phyloP scores from a whole-genome alignment of 371 early-diverging fungal genomes.

The Mortierella polycephala region DNA sequence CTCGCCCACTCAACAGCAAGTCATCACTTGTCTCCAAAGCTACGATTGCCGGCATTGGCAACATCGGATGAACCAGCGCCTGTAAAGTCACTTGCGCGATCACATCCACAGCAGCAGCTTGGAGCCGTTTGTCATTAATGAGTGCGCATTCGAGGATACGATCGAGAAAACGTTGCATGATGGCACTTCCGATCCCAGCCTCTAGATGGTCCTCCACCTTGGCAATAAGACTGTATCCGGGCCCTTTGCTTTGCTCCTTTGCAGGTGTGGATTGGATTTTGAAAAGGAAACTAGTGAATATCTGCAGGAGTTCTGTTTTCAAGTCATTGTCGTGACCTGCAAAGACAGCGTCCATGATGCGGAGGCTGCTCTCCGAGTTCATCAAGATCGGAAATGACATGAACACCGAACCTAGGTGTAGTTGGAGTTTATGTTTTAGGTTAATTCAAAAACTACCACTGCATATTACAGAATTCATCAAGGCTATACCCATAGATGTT shows the following conservation, averaged over 20 bases:
- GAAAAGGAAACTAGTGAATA: conserved; percentile 76
- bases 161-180: conserved; percentile 87
- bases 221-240: conserved; percentile 19
- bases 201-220: conserved; percentile 38
- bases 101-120: conserved; percentile 80
- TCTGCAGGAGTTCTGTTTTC: conserved; percentile 74
- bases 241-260: neutral
- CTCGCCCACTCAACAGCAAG: conserved; percentile 69
- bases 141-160: conserved; percentile 79
- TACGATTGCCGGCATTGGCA: conserved; percentile 86
- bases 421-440: neutral
- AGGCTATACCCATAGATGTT: neutral
- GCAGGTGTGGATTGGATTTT: conserved; percentile 69
- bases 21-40: conserved; percentile 85
- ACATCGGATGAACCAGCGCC: conserved; percentile 89
- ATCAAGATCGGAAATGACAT: conserved; percentile 77
- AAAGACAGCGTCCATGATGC: conserved; percentile 78
- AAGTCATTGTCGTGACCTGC: conserved; percentile 57
- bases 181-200: conserved; percentile 71
- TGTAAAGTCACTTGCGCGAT: conserved; percentile 80
- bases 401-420: conserved; percentile 73
- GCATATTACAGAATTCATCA: no score
- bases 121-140: conserved; percentile 56
- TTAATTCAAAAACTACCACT: neutral
- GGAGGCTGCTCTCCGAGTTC: conserved; percentile 63